Conservation (phyloP, 208 protist genomes). For the Trypanosoma cruzi region DNA sequence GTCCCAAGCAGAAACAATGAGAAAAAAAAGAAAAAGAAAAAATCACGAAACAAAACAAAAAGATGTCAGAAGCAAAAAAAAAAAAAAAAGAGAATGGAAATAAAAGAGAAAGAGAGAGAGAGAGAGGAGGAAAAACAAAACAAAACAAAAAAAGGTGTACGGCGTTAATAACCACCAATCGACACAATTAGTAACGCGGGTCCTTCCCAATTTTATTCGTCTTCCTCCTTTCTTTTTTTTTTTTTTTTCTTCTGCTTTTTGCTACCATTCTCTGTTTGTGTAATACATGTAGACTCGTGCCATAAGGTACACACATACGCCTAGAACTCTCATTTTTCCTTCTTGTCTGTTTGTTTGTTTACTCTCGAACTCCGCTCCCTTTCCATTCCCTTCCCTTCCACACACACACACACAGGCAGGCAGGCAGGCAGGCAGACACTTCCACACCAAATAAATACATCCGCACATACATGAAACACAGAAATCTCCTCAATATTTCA, state of each 20-base stretch:
- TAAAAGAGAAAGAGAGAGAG: constrained; percentile 1
- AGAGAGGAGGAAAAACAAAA: neutral
- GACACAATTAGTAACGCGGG: constrained; percentile 15
- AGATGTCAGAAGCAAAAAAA: constrained; percentile 4
- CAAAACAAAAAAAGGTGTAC: constrained; percentile 17
- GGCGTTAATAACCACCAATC: neutral
- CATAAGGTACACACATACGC: neutral
- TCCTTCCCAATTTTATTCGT: neutral
- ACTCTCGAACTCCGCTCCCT: too few relatives aligned
- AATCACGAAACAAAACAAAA: constrained; percentile 7
- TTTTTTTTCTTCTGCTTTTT: constrained; percentile 5
- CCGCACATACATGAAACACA: too few relatives aligned
- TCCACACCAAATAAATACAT: too few relatives aligned
- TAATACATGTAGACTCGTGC: neutral
- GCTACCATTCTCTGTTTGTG: neutral
- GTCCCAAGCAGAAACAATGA: neutral
- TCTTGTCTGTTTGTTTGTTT: too few relatives aligned
- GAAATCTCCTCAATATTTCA: too few relatives aligned
- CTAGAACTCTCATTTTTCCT: neutral
- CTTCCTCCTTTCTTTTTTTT: constrained; percentile 1
- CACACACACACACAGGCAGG: too few relatives aligned
- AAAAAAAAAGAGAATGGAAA: neutral
- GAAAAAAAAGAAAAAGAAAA: constrained; percentile 7
- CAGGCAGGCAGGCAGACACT: too few relatives aligned
- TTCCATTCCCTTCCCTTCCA: constrained; percentile 7